Conservation (phyloP, 176 grass and related monocot species). For the Phoenix roebelenii region DNA sequence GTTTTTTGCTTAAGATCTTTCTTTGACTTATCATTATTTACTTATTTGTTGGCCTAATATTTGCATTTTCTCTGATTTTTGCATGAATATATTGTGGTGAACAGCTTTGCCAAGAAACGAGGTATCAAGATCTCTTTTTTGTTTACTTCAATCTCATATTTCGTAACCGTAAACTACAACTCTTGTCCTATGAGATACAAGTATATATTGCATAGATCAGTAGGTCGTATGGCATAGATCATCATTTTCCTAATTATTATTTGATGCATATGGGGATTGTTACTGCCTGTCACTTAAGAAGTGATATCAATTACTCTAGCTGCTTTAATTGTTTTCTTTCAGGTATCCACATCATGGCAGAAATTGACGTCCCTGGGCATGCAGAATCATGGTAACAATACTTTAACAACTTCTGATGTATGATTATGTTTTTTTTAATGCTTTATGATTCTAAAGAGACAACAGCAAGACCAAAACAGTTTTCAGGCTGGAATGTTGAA, state of each 20-base stretch:
- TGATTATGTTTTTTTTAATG: too few relatives aligned
- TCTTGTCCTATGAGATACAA: neutral
- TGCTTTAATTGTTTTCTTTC: conserved; percentile 12
- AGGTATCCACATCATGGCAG: conserved; percentile 94
- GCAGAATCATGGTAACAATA: conserved; percentile 78
- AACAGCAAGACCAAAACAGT: too few relatives aligned
- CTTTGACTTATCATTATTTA: too few relatives aligned
- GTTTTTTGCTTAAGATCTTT: too few relatives aligned
- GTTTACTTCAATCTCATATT: neutral
- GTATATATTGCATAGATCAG: too few relatives aligned
- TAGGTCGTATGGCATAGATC: neutral
- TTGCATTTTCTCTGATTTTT: conserved; percentile 17
- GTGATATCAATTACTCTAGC: neutral
- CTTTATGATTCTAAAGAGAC: too few relatives aligned
- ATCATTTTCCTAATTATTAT: neutral
- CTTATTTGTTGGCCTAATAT: conserved; percentile 6
- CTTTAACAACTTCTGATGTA: neutral
- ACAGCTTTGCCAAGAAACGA: conserved; percentile 92
- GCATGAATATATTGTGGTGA: conserved; percentile 18
- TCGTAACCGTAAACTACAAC: neutral
- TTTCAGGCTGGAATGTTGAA: too few relatives aligned
- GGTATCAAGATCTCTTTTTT: conserved; percentile 27
- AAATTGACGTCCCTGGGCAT: conserved; percentile 82
- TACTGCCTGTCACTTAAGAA: neutral
- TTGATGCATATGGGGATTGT: neutral